A percentile compares a stretch with the other conserved stretches of the same genome.
Conservation (phyloP, 345 rosid species). For the Eucalyptus cloeziana region DNA sequence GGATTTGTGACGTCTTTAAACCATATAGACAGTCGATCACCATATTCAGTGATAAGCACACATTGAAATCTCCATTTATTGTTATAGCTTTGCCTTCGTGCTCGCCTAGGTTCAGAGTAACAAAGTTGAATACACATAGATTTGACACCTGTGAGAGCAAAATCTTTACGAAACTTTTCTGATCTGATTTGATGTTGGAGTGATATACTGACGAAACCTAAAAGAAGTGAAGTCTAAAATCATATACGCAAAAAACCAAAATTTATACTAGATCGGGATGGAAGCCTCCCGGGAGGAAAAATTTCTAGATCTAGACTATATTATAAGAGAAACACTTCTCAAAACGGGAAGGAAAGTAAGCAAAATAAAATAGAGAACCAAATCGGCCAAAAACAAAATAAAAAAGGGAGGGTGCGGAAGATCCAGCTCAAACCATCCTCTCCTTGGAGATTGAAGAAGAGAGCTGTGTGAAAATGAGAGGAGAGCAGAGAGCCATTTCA, state of each 20-base stretch:
- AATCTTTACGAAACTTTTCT: fast-evolving
- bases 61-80: too few relatives aligned
- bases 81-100: fast-evolving
- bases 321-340: not conserved
- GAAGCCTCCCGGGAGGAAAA: not conserved
- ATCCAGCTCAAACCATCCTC: not conserved
- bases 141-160: not conserved
- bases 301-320: not conserved
- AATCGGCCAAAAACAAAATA: not conserved
- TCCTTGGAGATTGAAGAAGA: not conserved
- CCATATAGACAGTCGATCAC: fast-evolving
- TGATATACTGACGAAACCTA: fast-evolving
- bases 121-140: fast-evolving
- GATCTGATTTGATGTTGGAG: fast-evolving
- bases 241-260: not conserved
- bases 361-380: not conserved
- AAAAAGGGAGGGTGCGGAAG: not conserved
- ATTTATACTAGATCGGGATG: not conserved
- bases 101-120: fast-evolving
- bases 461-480: not conserved
- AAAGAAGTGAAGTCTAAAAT: not conserved
- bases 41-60: too few relatives aligned
- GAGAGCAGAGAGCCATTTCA: not conserved
- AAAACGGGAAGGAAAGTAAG: not conserved
- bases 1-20: fast-evolving